These are phyloP conservation scores for Pythium dissotocum DNA, from an alignment of 352 stramenopile genomes.

Conservation along the genomic window DNA sequence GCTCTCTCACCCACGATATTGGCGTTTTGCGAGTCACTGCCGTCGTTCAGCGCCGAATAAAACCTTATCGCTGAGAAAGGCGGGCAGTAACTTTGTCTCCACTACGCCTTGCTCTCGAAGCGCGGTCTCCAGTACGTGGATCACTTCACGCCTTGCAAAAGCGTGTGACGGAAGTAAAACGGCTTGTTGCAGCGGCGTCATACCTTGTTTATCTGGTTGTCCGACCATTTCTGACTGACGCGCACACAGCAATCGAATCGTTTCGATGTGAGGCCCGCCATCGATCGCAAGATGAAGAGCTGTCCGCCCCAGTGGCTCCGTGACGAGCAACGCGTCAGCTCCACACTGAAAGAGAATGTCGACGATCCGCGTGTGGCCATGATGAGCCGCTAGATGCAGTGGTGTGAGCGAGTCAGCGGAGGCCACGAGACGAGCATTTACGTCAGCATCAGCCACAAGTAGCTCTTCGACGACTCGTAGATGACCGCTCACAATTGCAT, in stretches of 20 bases:
- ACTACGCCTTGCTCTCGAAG: slow-evolving; percentile 6
- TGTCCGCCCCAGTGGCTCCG: slow-evolving; percentile 24
- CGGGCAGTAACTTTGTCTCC: not conserved
- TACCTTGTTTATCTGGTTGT: slow-evolving; percentile 26
- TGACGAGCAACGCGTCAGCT: slow-evolving; percentile 28
- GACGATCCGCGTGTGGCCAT: slow-evolving; percentile 29
- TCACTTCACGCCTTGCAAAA: slow-evolving; percentile 22
- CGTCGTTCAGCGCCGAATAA: slow-evolving; percentile 45
- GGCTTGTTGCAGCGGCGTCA: slow-evolving; percentile 36
- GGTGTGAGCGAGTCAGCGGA: slow-evolving; percentile 34
- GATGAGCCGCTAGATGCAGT: slow-evolving; percentile 33
- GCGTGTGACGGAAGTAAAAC: slow-evolving; percentile 13
- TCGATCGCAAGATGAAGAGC: slow-evolving; percentile 38
- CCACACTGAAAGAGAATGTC: slow-evolving; percentile 44
- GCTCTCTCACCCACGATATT: slow-evolving; percentile 35
- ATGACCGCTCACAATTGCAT: slow-evolving; percentile 33
- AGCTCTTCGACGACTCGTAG: slow-evolving; percentile 39
- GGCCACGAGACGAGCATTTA: slow-evolving; percentile 28
- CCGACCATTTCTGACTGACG: slow-evolving; percentile 15
- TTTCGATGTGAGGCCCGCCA: slow-evolving; percentile 12
- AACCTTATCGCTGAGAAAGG: slow-evolving; percentile 6
- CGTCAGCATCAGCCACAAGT: slow-evolving; percentile 31
- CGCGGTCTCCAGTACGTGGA: slow-evolving; percentile 31
- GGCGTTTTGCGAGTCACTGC: slow-evolving; percentile 39
- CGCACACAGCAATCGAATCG: slow-evolving; percentile 23